Percentiles rank a stretch among this genome's conserved stretches.
Conservation (phyloP, 768 basidiomycete genomes). For the Tulasnella sp. region DNA sequence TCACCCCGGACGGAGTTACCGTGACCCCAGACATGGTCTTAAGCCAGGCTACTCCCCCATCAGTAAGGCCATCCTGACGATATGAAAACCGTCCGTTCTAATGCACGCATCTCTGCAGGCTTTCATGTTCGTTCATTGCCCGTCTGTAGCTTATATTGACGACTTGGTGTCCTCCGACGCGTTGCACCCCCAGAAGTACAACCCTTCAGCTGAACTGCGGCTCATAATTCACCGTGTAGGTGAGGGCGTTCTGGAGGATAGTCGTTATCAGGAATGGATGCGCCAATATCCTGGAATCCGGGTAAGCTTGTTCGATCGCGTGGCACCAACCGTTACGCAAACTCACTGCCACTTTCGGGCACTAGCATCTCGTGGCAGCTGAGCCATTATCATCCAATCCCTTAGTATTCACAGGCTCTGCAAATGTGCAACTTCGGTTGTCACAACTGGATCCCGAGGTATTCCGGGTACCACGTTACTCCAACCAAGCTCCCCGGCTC, state of each 20-base stretch:
- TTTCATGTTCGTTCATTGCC: constrained; percentile 59
- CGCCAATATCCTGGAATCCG: too few species aligned
- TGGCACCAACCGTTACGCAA: not conserved
- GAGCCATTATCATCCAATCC: constrained; percentile 47
- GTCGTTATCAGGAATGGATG: constrained; percentile 63
- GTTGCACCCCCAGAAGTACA: constrained; percentile 35
- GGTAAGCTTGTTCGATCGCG: too few species aligned
- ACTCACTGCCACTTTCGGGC: not conserved
- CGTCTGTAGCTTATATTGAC: constrained; percentile 44
- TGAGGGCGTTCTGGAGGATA: constrained; percentile 53
- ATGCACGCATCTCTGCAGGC: constrained; percentile 30
- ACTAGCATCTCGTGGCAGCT: constrained; percentile 65
- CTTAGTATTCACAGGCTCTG: constrained; percentile 61
- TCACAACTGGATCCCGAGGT: constrained; percentile 56
- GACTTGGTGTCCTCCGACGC: constrained; percentile 39
- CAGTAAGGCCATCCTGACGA: constrained; percentile 26
- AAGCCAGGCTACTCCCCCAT: constrained; percentile 17
- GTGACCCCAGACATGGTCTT: constrained; percentile 24
- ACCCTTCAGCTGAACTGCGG: constrained; percentile 40
- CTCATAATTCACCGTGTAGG: constrained; percentile 58
- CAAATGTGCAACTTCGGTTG: constrained; percentile 58
- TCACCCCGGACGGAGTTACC: constrained; percentile 31
- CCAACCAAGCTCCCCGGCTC: too few species aligned
- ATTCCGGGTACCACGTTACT: constrained; percentile 55
- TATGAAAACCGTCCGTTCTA: too few species aligned